Base-by-base conservation (phyloP, 2,329 filamentous ascomycete genomes). In the Alternaria alternata region DNA sequence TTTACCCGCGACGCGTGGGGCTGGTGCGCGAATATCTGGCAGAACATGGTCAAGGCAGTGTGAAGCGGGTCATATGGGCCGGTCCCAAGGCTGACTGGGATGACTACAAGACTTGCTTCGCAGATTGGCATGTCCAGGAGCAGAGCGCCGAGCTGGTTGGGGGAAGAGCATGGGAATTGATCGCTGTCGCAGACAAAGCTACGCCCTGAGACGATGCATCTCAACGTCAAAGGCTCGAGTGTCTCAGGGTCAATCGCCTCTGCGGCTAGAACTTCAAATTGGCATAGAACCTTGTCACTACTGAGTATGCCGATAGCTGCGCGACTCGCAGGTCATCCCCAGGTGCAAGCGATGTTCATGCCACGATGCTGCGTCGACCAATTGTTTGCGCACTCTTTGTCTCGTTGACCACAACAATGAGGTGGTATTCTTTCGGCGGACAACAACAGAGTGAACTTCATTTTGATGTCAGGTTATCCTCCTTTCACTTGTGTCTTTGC, bases 1-100 rank as follows among this genome's bases (percentile, higher is more conserved):
- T 86, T 26, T 87, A 86, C 65, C 85, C 85, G 1, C 80, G 83
- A 14, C 75, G 82, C n/a, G 77, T 82, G 4, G 78, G 71, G 4
- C 69, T 87, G 11, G 63, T 86, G 12, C 63, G 62, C 3, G 76
- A 75, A 56, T 86, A 87, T 61, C 43, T 86, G 28, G 66, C 78
- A 4, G 53, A 60, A n/a, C 72, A 72, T 65, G 72, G 73, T 0
- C 46, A 64, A 12, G 70, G 65, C 12, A 61, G 52, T 1, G 71
- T 83, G 12, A 63, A 75, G 49, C 71, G 57, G 9, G 68, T 83
- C 16, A 61, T 83, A 4, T 82, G 82, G 78, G 69, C 82, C 18
- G 81, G 81, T 0, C 81, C 81, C 24, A 68, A 69, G 26, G 74
- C 73, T 12, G 82, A 84, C 57, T 83, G 80, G 80, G 63, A 66